A percentile compares a stretch with the other conserved stretches of the same genome.
These are phyloP conservation scores for Stemphylium lycopersici DNA, from an alignment of 2,329 filamentous ascomycete species.

Conservation along the genomic window DNA sequence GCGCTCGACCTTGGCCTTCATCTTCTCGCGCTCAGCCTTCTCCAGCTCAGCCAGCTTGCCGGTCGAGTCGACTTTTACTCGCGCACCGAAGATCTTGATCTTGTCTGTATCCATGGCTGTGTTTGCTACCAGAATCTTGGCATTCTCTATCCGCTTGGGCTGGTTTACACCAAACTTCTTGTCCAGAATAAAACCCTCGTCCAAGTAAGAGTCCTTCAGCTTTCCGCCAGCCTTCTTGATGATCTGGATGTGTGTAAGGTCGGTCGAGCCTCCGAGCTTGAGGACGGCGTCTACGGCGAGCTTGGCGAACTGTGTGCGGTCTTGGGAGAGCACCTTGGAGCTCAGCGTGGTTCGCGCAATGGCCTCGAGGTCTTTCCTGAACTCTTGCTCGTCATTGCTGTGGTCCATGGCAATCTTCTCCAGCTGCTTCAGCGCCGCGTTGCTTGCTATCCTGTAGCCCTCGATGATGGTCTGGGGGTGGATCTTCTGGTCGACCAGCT, in stretches of 20 bases:
- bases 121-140: slow-evolving; percentile 97
- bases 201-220: slow-evolving; percentile 94
- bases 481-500: slow-evolving; percentile 97
- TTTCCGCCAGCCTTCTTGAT: slow-evolving; percentile 99
- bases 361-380: slow-evolving; percentile 85
- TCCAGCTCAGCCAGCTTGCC: slow-evolving; percentile 98
- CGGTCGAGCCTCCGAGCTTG: slow-evolving; percentile 85
- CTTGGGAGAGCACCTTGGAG: slow-evolving; percentile 95
- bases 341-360: slow-evolving; percentile 96
- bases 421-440: slow-evolving; percentile 82
- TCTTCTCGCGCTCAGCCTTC: slow-evolving; percentile 98
- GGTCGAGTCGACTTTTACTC: slow-evolving; percentile 95
- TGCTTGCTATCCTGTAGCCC: slow-evolving; percentile 95
- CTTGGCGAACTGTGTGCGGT: slow-evolving; percentile 87
- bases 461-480: slow-evolving; percentile 99
- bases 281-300: slow-evolving; percentile 91
- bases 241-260: slow-evolving; percentile 97
- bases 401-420: slow-evolving; percentile 87
- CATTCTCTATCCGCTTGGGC: slow-evolving; percentile 95
- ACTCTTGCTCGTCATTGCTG: slow-evolving; percentile 80
- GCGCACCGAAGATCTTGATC: slow-evolving; percentile 98
- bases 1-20: slow-evolving; percentile 98
- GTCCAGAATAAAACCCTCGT: slow-evolving; percentile 97
- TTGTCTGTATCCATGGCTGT: slow-evolving; percentile 99
- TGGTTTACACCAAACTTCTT: slow-evolving; percentile 99